Evolutionary conservation across 192 early-diverging fungal species (phyloP).

Genomic region (Dimargaris cristalligena): DNA sequence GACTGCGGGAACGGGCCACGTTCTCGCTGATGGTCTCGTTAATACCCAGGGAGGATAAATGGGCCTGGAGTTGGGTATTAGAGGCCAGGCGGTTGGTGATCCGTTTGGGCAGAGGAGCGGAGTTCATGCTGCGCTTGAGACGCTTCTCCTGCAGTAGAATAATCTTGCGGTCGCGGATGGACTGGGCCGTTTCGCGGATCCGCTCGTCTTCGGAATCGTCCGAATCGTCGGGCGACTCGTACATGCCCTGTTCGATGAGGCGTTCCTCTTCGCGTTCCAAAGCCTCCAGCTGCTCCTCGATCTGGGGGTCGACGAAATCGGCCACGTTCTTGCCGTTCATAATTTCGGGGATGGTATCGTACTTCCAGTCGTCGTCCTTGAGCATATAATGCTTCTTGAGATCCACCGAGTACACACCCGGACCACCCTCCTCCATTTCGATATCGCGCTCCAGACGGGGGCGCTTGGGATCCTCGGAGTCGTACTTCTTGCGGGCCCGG

Average conservation of each 20-base stretch:
- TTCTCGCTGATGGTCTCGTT: slow-evolving; percentile 33
- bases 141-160: slow-evolving; percentile 60
- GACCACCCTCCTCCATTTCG: slow-evolving; percentile 76
- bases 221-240: slow-evolving; percentile 58
- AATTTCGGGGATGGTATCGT: slow-evolving; percentile 96
- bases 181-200: slow-evolving; percentile 56
- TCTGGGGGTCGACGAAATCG: slow-evolving; percentile 96
- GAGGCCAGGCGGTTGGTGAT: slow-evolving; percentile 23
- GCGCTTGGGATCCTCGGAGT: slow-evolving; percentile 65
- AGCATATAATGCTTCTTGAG: slow-evolving; percentile 86
- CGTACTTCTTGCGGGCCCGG: slow-evolving; percentile 51
- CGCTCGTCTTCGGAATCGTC: slow-evolving; percentile 67
- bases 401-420: slow-evolving; percentile 93
- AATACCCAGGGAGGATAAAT: slow-evolving; percentile 58
- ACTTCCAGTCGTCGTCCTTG: slow-evolving; percentile 76
- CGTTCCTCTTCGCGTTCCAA: slow-evolving; percentile 95
- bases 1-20: slow-evolving; percentile 41
- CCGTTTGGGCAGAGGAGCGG: slow-evolving; percentile 49
- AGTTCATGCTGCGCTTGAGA: slow-evolving; percentile 62
- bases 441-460: slow-evolving; percentile 75
- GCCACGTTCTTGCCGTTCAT: slow-evolving; percentile 97
- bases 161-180: slow-evolving; percentile 73
- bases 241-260: slow-evolving; percentile 84
- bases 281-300: slow-evolving; percentile 86
- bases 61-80: slow-evolving; percentile 47